Conservation (phyloP, 2,329 filamentous ascomycete species). For the Bipolaris bicolor region DNA sequence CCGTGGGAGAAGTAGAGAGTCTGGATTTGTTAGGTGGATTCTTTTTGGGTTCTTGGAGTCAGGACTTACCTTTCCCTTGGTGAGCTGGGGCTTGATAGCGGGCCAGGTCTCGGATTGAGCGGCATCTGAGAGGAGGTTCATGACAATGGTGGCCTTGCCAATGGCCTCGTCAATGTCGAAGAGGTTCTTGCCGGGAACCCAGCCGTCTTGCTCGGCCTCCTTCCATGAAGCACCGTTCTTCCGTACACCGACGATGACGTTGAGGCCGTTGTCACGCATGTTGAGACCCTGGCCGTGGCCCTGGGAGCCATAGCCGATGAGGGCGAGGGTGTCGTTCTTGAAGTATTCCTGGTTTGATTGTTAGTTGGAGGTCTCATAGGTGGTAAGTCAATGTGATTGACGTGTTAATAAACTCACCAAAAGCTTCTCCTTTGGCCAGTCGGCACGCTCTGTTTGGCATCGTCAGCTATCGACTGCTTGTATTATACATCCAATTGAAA, state of each 20-base stretch:
- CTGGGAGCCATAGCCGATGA: slow-evolving; percentile 98
- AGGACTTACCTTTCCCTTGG: slow-evolving; percentile 86
- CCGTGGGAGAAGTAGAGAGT: slow-evolving; percentile 99
- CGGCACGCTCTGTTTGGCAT: slow-evolving; percentile 76
- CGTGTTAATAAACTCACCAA: slow-evolving; percentile 66
- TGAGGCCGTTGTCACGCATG: slow-evolving; percentile 98
- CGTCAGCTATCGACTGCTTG: slow-evolving; percentile 32
- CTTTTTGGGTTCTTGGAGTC: slow-evolving; percentile 27
- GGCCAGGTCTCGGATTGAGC: slow-evolving; percentile 99
- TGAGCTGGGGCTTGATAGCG: slow-evolving; percentile 94
- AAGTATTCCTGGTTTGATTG: slow-evolving; percentile 79
- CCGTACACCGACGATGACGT: slow-evolving; percentile 98
- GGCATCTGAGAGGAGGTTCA: slow-evolving; percentile 98
- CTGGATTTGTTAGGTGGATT: slow-evolving; percentile 54
- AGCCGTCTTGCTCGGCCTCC: slow-evolving; percentile 95
- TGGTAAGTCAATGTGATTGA: slow-evolving; percentile 20
- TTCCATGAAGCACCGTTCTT: slow-evolving; percentile 99
- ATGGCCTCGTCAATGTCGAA: slow-evolving; percentile 99
- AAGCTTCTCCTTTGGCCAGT: slow-evolving; percentile 99
- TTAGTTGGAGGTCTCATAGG: slow-evolving; percentile 34
- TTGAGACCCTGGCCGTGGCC: slow-evolving; percentile 99
- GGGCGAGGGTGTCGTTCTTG: slow-evolving; percentile 98
- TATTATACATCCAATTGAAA: slow-evolving; percentile 26
- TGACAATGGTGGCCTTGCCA: slow-evolving; percentile 88
- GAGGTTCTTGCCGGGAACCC: slow-evolving; percentile 97